These are phyloP conservation scores for Mycena galopus DNA, from an alignment of 768 basidiomycete species.

Conservation along the genomic window DNA sequence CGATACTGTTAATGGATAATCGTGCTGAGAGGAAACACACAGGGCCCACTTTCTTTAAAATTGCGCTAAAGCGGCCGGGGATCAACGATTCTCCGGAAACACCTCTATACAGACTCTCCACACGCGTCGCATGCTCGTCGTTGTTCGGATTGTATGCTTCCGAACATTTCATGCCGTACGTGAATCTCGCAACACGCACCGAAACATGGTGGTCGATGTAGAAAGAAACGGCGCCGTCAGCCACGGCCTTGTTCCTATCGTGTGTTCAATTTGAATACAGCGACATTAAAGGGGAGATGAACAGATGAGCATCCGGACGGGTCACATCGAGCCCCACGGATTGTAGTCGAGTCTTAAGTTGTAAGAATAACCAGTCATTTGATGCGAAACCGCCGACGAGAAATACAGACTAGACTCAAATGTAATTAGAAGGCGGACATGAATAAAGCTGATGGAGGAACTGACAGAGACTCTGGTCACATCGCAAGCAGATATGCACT, in stretches of 20 bases:
- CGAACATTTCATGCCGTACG: conserved; percentile 9
- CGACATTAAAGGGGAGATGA: too few relatives aligned
- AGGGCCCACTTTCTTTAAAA: neutral
- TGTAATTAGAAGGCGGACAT: too few relatives aligned
- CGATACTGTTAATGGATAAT: conserved; percentile 40
- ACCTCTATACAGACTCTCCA: neutral
- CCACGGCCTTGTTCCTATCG: conserved; percentile 32
- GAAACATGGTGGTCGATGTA: conserved; percentile 32
- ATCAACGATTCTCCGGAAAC: neutral
- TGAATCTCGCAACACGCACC: conserved; percentile 20
- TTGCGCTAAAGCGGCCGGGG: neutral
- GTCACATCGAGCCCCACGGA: conserved; percentile 50
- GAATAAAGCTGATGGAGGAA: too few relatives aligned
- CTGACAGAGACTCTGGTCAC: too few relatives aligned
- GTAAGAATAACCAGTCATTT: conserved; percentile 61
- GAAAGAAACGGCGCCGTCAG: conserved; percentile 34
- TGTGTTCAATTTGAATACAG: too few relatives aligned
- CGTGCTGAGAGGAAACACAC: neutral
- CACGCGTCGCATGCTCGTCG: neutral
- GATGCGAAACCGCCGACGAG: conserved; percentile 68
- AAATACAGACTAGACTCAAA: conserved; percentile 55
- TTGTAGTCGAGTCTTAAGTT: conserved; percentile 53
- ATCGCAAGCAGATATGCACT: conserved; percentile 44
- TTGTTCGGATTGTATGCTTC: conserved; percentile 6
- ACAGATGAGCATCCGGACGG: conserved; percentile 63